Conservation (phyloP, 129 eudicot species). For the Scalesia atractyloides region DNA sequence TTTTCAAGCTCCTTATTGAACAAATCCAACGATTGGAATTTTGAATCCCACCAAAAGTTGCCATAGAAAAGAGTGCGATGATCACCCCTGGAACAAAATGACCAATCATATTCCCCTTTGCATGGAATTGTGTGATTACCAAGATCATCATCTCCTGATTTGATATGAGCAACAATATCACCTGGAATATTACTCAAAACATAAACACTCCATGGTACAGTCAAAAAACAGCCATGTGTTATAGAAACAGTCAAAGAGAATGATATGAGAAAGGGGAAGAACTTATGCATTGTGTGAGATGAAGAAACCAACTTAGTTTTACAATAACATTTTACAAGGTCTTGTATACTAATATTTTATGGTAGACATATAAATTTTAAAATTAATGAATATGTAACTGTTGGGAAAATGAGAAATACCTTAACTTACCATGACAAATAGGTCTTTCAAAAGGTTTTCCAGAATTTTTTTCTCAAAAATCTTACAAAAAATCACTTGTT, state of each 20-base stretch:
- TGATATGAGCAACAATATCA: slow-evolving; percentile 8
- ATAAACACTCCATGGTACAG: slow-evolving; percentile 11
- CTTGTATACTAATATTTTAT: background rate
- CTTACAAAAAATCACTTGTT: too few species aligned
- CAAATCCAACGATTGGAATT: slow-evolving; percentile 5
- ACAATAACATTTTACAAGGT: background rate
- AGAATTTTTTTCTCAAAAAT: too few species aligned
- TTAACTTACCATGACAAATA: too few species aligned
- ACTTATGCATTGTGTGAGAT: slow-evolving; percentile 8
- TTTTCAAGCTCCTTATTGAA: background rate
- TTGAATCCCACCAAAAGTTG: slow-evolving; percentile 29
- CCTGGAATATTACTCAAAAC: background rate
- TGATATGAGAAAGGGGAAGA: slow-evolving; percentile 1
- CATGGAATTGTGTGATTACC: slow-evolving; percentile 17
- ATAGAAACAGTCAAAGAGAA: background rate
- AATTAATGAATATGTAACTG: too few species aligned
- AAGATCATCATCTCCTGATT: slow-evolving; percentile 30
- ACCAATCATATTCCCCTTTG: background rate
- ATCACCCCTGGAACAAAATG: slow-evolving; percentile 16
- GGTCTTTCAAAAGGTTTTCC: too few species aligned
- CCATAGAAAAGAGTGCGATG: slow-evolving; percentile 21
- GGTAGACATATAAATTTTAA: too few species aligned
- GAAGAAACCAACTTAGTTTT: background rate
- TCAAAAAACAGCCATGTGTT: background rate
- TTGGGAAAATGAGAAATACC: too few species aligned